Base-by-base conservation (phyloP, 352 stramenopile genomes). In the Phytopythium sindhum region DNA sequence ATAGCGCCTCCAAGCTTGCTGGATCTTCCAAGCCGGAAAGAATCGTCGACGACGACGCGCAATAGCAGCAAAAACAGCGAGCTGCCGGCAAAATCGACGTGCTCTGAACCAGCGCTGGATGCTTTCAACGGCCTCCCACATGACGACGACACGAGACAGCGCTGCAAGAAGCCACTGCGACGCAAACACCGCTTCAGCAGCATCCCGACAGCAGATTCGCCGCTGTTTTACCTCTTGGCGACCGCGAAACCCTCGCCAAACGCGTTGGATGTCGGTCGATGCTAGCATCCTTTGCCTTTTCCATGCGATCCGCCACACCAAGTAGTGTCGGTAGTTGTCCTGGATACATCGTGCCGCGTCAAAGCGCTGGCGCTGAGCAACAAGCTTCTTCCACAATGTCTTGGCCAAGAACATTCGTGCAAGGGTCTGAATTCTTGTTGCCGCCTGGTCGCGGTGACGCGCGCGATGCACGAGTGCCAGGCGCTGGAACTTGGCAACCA, bases 341-440 rank as follows among this genome's bases (percentile, higher is more conserved):
- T 83, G 72, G 28, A 83, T 69, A 7, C 56, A 52, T 9, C 26
- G 10, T 0, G 72, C 72, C 7, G 71, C 74, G 4, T 64, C 21
- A 5, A 64, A 29, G 2, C 45, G 57, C 24, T 35, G 33, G 23
- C 70, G 72, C 0, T 62, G 24, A 24, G 11, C 35, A 29, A 73
- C 62, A 4, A 78, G 56, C 15, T 58, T 37, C 19, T 53, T 50
- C 41, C 73, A 66, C n/a, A 58, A 23, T 12, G 53, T 51, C 0
- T 41, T 62, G 1, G 69, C 68, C 14, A 78, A 45, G 23, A 66
- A 76, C 6, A 52, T 47, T 6, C 74, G 61, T 24, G 65, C 57
- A 0, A 26, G 33, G 2, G 23, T 54, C 45, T 82, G 74, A 52
- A 82, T 78, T 4, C 21, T 50, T 7, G 50, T 51, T 15, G 74